phyloP scores from a whole-genome alignment of 768 basidiomycete genomes.

The Podaxis carcinomalis region DNA sequence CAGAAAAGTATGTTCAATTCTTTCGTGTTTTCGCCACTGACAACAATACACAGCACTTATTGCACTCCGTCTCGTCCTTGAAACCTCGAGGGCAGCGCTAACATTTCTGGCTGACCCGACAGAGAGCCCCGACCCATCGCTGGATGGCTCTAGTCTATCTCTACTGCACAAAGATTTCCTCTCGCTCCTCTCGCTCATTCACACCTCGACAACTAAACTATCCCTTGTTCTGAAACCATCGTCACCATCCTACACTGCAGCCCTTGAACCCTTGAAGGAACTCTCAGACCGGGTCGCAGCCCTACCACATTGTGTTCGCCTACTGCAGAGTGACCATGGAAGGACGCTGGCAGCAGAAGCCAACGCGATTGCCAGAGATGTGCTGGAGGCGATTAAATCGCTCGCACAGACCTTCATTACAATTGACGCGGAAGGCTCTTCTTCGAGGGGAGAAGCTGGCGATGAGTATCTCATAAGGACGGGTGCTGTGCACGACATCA shows the following conservation, averaged over 20 bases:
- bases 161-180: slow-evolving; percentile 52
- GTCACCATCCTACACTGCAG: slow-evolving; percentile 46
- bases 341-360: slow-evolving; percentile 42
- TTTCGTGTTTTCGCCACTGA: not conserved
- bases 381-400: slow-evolving; percentile 39
- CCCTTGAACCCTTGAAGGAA: slow-evolving; percentile 49
- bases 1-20: slow-evolving; percentile 29
- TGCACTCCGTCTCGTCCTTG: slow-evolving; percentile 28
- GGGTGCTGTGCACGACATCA: slow-evolving; percentile 58
- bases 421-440: not conserved
- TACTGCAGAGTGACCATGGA: slow-evolving; percentile 44
- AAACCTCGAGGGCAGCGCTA: slow-evolving; percentile 37
- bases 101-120: slow-evolving; percentile 19
- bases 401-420: slow-evolving; percentile 40
- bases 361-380: slow-evolving; percentile 30
- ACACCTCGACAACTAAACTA: slow-evolving; percentile 54
- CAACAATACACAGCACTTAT: slow-evolving; percentile 21
- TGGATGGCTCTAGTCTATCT: slow-evolving; percentile 23
- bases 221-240: slow-evolving; percentile 60
- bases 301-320: slow-evolving; percentile 44
- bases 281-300: slow-evolving; percentile 44
- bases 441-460: not conserved
- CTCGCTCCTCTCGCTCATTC: slow-evolving; percentile 54
- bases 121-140: slow-evolving; percentile 14
- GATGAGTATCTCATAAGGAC: slow-evolving; percentile 55